Evolutionary conservation across 176 grass and related monocot genomes (phyloP).

Genomic region (Raddia guianensis): DNA sequence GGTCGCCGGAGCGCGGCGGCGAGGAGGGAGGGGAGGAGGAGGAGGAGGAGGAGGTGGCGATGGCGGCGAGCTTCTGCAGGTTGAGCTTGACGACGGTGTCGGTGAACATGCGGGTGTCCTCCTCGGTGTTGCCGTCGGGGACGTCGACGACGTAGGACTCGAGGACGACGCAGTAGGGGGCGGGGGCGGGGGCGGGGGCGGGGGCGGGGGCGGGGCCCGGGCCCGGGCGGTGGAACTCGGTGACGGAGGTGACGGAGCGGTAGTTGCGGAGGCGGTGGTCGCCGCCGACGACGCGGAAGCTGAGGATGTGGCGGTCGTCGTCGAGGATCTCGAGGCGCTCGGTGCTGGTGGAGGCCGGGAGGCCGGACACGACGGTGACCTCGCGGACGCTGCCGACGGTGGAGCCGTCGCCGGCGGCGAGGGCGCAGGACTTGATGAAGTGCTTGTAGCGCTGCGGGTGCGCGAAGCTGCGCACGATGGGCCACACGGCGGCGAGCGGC

Average conservation of each 20-base stretch:
- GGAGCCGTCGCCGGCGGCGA: conserved; percentile 63
- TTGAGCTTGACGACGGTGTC: conserved; percentile 94
- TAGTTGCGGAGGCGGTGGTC: conserved; percentile 96
- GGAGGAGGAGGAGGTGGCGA: conserved; percentile 40
- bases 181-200: too few relatives aligned
- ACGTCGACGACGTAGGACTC: conserved; percentile 97
- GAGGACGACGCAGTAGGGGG: conserved; percentile 69
- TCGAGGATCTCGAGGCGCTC: conserved; percentile 98
- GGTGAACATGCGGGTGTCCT: conserved; percentile 93
- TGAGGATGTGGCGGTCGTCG: conserved; percentile 78
- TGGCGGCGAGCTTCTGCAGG: conserved; percentile 80
- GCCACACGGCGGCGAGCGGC: conserved; percentile 74
- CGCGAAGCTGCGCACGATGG: conserved; percentile 77
- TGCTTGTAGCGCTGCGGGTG: conserved; percentile 91
- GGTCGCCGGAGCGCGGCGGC: not conserved
- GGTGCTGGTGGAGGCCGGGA: conserved; percentile 85
- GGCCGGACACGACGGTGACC: conserved; percentile 81
- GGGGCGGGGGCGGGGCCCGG: too few relatives aligned
- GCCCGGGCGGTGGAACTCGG: conserved; percentile 52
- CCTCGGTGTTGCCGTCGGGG: conserved; percentile 82
- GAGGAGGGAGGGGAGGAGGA: conserved; percentile 13
- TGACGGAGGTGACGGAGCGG: conserved; percentile 94
- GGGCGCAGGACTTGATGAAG: conserved; percentile 83
- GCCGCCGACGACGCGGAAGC: conserved; percentile 91
- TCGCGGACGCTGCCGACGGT: conserved; percentile 87